A percentile compares a stretch with the other conserved stretches of the same genome.
phyloP scores from a whole-genome alignment of 31 red algal genomes.

The Odonthalia washingtoniensis region DNA sequence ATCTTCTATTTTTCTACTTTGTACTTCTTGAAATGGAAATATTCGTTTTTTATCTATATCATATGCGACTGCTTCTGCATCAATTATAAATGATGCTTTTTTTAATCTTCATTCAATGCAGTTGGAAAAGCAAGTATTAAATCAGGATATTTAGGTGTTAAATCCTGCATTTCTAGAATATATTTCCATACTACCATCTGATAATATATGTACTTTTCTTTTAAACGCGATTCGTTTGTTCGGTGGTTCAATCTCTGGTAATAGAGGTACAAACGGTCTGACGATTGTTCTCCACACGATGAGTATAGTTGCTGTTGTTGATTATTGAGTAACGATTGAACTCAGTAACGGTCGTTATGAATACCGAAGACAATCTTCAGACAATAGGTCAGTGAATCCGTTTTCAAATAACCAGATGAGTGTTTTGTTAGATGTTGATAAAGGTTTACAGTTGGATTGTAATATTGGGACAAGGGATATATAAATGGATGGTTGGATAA shows the following conservation, averaged over 20 bases:
- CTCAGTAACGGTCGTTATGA: too few relatives aligned
- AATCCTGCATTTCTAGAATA: constrained; percentile 89
- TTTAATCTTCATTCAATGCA: constrained; percentile 56
- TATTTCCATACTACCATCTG: constrained; percentile 86
- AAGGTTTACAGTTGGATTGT: too few relatives aligned
- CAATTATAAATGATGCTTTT: constrained; percentile 83
- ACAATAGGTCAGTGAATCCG: too few relatives aligned
- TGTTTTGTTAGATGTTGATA: too few relatives aligned
- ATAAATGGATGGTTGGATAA: too few relatives aligned
- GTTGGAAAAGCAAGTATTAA: constrained; percentile 52
- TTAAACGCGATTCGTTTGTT: constrained; percentile 87
- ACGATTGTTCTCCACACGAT: constrained; percentile 88
- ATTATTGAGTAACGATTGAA: too few relatives aligned
- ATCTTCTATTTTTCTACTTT: constrained; percentile 88
- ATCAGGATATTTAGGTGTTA: constrained; percentile 98
- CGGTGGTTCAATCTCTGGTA: constrained; percentile 94
- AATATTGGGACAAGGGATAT: too few relatives aligned
- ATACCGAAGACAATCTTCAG: too few relatives aligned
- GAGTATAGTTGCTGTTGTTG: too few relatives aligned
- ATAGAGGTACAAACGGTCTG: constrained; percentile 86
- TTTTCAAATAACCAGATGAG: too few relatives aligned
- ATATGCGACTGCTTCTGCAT: constrained; percentile 95
- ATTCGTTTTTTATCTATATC: constrained; percentile 76
- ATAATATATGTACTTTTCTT: constrained; percentile 90
- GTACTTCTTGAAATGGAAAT: constrained; percentile 93